Evolutionary conservation across 202 grass and related monocot genomes (phyloP).

Genomic region (Carex sylvatica): DNA sequence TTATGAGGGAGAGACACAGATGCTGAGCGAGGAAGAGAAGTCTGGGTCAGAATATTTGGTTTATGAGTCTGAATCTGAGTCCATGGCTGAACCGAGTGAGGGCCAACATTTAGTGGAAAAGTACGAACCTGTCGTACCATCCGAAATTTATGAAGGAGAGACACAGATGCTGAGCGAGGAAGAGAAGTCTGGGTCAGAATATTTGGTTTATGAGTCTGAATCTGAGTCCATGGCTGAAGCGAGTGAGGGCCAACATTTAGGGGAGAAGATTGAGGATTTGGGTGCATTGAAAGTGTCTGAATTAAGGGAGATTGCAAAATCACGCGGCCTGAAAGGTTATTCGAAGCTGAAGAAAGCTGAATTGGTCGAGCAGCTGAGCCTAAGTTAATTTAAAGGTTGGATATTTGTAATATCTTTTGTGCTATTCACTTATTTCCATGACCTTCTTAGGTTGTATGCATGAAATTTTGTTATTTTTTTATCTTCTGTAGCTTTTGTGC

Average conservation of each 20-base stretch:
- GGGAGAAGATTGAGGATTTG: constrained; percentile 36
- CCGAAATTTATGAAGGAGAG: constrained; percentile 20
- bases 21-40: neutral
- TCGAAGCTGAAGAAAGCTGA: constrained; percentile 77
- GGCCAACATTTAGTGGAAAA: constrained; percentile 12
- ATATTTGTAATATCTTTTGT: neutral
- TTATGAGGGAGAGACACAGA: constrained; percentile 1
- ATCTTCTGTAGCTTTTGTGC: neutral
- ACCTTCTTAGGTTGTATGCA: neutral
- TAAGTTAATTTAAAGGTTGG: constrained; percentile 18
- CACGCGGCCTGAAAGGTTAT: constrained; percentile 62
- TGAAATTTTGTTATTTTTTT: constrained; percentile 9
- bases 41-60: neutral
- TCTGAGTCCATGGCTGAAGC: constrained; percentile 23
- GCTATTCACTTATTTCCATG: constrained; percentile 5
- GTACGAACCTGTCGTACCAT: constrained; percentile 40
- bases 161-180: neutral
- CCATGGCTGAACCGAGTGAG: constrained; percentile 14
- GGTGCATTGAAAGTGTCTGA: constrained; percentile 51
- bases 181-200: neutral
- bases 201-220: constrained; percentile 19
- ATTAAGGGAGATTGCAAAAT: constrained; percentile 59
- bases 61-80: constrained; percentile 30
- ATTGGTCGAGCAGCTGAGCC: constrained; percentile 49
- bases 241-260: constrained; percentile 15